Percentiles rank a stretch among this genome's conserved stretches.
phyloP scores from a whole-genome alignment of 805 yeast species.

The Suhomyces tanzawaensis region DNA sequence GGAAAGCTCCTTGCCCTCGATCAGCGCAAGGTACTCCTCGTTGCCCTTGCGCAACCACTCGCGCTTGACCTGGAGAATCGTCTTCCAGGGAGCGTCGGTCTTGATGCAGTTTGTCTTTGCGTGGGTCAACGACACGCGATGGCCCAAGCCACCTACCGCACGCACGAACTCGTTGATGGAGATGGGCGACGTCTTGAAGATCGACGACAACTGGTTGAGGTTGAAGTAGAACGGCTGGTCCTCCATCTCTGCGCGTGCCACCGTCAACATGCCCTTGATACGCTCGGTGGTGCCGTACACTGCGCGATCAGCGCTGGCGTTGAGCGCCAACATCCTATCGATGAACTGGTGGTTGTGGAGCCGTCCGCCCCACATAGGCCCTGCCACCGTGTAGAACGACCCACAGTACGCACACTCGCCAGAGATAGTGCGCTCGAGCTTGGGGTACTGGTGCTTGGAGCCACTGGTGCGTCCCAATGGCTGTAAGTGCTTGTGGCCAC shows the following conservation, averaged over 20 bases:
- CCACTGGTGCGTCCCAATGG: constrained; percentile 62
- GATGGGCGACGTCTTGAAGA: constrained; percentile 80
- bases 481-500: constrained; percentile 71
- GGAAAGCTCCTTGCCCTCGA: constrained; percentile 11
- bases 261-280: constrained; percentile 87
- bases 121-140: constrained; percentile 81
- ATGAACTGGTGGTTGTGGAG: constrained; percentile 72
- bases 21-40: constrained; percentile 20
- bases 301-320: constrained; percentile 48
- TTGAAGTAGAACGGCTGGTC: constrained; percentile 74
- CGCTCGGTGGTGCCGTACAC: constrained; percentile 78
- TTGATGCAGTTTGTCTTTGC: constrained; percentile 83
- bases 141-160: constrained; percentile 84
- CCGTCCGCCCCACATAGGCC: constrained; percentile 87
- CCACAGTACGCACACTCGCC: constrained; percentile 71
- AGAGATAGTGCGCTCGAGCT: constrained; percentile 9
- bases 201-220: constrained; percentile 71
- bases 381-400: constrained; percentile 71
- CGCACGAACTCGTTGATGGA: constrained; percentile 68
- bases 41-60: constrained; percentile 50
- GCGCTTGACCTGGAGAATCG: constrained; percentile 68
- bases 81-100: constrained; percentile 85
- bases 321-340: constrained; percentile 56
- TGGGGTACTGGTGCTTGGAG: constrained; percentile 55
- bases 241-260: constrained; percentile 69